Evolutionary conservation across 163 green algal species (phyloP), one percentile per base, ranked within the genome.

Genomic region (Chloroidium sp.): DNA sequence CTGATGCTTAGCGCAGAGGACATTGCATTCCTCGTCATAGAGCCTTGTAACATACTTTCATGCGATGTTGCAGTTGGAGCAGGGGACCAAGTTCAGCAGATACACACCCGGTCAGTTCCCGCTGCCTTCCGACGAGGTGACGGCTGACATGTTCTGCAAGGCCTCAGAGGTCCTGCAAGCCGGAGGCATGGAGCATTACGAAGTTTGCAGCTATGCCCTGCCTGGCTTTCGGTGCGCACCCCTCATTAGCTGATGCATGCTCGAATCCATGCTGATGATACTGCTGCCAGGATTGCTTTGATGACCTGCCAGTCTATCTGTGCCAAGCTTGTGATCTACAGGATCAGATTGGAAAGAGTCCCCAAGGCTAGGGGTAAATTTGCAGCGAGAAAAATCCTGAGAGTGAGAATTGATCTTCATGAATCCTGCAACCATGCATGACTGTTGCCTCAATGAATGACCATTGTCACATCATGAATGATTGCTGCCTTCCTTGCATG

Each of bases 181-280:
- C 0, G 91, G 92, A 10, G 93, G 96, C 0, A 97, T 92, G 79
- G 94, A 96, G 83, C 96, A 98, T 85, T 99, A 99, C 82, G 96
- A 99, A 85, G 81, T 98, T 60, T 95, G 89, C 87, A 98, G 95
- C 86, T 99, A 96, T 80, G 92, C 94, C 6, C 80, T 85, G 82
- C 88, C 90, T 1, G 96, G 93, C 13, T 87, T 93, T 82, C 88
- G 89, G 61, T 94, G 90, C 82, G 8, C 3, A 0, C 68, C 6
- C 59, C 14, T 62, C 14, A 6, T 77, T 77, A 36, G 4, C 13
- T 61, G 10, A 74, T 57, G 36, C 36, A 36, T 36, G 36, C 36
- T 36, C 36, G 36, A 36, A 36, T 36, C 36, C 36, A 36, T 36
- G 36, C 36, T 36, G 36, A 36, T 36, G 36, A 36, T 36, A 36